Base-by-base conservation (phyloP, 1,139 yeast genomes). In the Petasospora rhodanensis region DNA sequence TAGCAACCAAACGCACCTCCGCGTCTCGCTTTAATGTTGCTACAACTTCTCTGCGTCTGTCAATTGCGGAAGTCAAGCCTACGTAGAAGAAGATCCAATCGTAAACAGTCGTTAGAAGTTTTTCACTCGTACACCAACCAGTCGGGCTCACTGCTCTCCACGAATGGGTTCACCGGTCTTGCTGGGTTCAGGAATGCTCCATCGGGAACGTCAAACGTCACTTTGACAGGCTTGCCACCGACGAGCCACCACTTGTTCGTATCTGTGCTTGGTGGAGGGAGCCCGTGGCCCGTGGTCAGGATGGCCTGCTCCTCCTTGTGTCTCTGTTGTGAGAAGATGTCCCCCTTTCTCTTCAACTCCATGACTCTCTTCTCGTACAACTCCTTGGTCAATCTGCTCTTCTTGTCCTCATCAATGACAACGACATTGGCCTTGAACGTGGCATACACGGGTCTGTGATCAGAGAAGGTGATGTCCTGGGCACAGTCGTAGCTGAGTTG, bases 181-280 rank as follows among this genome's bases (percentile, higher is more conserved):
- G 62, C 56, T 0, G 95, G 95, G 51, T 91, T 91, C 27, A 87
- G 63, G 16, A 68, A 63, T 14, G 62, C 60, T n/a, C 49, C 52
- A 3, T 65, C 43, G 22, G 59, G 59, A 8, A 62, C 55, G 22
- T 58, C 55, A 7, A 61, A 40, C 8, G 43, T 37, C 8, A 89
- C 80, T 51, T 79, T 85, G 2, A 89, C 91, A 6, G 82, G 70
- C 43, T 73, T 73, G 0, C 93, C 91, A 8, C 79, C 79, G 12
- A 78, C 79, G 24, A 86, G 67, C 98, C 98, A 91, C 98, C 98
- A 91, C 56, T 86, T 85, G 21, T 70, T 63, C 11, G 64, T 56
- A 35, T 85, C 95, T 0, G 93, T 75, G 42, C 95, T 82, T 14
- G 98, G 98, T 0, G 96, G 85, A 2, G 96, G 96, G 33, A 89